A percentile compares a stretch with the other conserved stretches of the same genome.
Conservation (phyloP, 306 rosid species). For the Quercus variabilis region DNA sequence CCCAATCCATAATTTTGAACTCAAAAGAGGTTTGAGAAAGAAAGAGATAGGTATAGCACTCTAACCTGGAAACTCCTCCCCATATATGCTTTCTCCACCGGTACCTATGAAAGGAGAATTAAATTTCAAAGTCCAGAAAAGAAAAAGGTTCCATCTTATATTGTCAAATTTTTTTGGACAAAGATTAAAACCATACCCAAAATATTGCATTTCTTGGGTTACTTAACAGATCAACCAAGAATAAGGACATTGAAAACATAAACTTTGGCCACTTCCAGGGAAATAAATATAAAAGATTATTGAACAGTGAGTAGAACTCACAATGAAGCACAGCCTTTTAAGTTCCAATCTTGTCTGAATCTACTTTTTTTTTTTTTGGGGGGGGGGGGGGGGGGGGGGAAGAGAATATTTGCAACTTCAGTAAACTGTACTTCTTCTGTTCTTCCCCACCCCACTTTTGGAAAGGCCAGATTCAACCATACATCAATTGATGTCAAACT, state of each 20-base stretch:
- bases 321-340: neutral
- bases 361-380: neutral
- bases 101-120: constrained; percentile 56
- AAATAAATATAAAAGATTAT: neutral
- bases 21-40: neutral
- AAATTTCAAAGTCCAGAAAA: neutral
- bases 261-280: neutral
- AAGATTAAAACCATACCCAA: neutral
- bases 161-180: neutral
- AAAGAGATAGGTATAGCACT: neutral
- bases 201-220: neutral
- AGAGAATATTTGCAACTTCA: neutral
- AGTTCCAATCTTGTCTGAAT: too few relatives aligned
- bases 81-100: constrained; percentile 95
- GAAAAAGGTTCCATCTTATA: neutral
- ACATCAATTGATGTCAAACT: too few relatives aligned
- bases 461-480: too few relatives aligned
- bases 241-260: neutral
- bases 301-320: neutral
- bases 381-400: neutral
- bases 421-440: too few relatives aligned
- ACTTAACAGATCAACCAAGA: neutral
- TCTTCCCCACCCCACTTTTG: too few relatives aligned
- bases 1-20: neutral
- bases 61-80: constrained; percentile 83